Base-by-base conservation (phyloP, 768 basidiomycete genomes). In the Pulveroboletus frians region DNA sequence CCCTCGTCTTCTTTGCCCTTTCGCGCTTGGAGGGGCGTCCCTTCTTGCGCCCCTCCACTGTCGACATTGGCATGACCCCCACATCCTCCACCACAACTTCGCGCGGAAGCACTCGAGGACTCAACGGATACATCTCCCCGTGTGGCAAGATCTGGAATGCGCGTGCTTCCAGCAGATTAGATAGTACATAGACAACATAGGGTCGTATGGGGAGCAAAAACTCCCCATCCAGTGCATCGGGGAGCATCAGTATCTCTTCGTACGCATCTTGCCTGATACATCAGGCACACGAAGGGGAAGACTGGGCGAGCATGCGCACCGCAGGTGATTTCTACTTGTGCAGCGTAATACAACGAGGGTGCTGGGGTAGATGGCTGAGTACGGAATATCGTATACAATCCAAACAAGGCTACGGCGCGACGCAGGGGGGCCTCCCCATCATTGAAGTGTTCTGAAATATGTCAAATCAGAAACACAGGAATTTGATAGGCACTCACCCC, bases 1-100 rank as follows among this genome's bases (percentile, higher is more conserved):
- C 68, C 56, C 76, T 75, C 5, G 77, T 76, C 63, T 76, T 82
- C 55, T 75, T 76, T 4, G 67, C 67, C 62, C 76, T 81, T 39
- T 85, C 85, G 4, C 78, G 74, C 56, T 72, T 82, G 5, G 81
- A 74, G 2, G 83, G 84, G 0, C 85, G 76, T 7, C 85, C 85
- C 61, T 79, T 78, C 64, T 75, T 81, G 30, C 70, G 62, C 21
- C 46, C 58, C 14, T 31, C 17, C 49, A 50, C 3, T 9, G 43
- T 34, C 32, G 10, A 14, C 15, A 13, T n/a, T 15, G 39, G n/a
- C 46, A 14, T 4, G 62, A 49, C 15, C 3, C 46, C 61, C 0
- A 40, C 58, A 23, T 76, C 76, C 52, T 72, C 72, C 2, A 74
- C 63, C 47, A 79, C 79, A n/a, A 80, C 67, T 56, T 89, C 88